A percentile compares a stretch with the other conserved stretches of the same genome.
Conservation (phyloP, 2,329 filamentous ascomycete genomes). For the Zelopaecilomyces penicillatus region DNA sequence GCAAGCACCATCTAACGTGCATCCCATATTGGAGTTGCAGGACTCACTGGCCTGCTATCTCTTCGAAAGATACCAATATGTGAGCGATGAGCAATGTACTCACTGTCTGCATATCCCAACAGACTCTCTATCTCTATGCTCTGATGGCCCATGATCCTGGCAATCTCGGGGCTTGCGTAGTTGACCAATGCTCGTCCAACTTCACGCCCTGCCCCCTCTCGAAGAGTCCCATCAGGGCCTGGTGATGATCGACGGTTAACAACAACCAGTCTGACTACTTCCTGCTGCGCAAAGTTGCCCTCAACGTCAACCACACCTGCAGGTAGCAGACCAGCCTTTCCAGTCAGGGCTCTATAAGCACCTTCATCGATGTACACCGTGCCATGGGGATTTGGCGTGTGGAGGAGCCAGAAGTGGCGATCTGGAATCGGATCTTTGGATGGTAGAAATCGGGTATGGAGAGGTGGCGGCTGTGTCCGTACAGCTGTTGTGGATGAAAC, state of each 20-base stretch:
- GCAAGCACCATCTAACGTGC: too few relatives aligned
- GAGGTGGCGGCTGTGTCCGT: constrained; percentile 41
- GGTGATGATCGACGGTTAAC: constrained; percentile 50
- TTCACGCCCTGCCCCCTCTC: constrained; percentile 52
- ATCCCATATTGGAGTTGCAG: too few relatives aligned
- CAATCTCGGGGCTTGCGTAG: constrained; percentile 80
- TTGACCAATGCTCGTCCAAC: constrained; percentile 88
- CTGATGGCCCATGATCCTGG: constrained; percentile 72
- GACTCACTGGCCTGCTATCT: constrained; percentile 40
- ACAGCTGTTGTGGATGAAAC: constrained; percentile 16
- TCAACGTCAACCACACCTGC: constrained; percentile 88
- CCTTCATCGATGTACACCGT: constrained; percentile 91
- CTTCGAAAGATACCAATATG: constrained; percentile 68
- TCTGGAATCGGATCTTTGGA: constrained; percentile 79
- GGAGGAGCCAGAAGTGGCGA: constrained; percentile 93
- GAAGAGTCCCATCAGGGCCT: constrained; percentile 34
- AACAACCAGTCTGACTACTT: constrained; percentile 80
- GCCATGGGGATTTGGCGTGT: constrained; percentile 83
- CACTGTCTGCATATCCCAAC: constrained; percentile 86
- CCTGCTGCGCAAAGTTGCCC: constrained; percentile 82
- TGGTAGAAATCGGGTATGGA: constrained; percentile 90
- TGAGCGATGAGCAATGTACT: constrained; percentile 84
- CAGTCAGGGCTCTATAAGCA: constrained; percentile 68
- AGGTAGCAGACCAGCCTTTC: constrained; percentile 81
- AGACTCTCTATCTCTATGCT: constrained; percentile 73